Conservation (phyloP, 768 basidiomycete species). For the Cystobasidium tubakii region DNA sequence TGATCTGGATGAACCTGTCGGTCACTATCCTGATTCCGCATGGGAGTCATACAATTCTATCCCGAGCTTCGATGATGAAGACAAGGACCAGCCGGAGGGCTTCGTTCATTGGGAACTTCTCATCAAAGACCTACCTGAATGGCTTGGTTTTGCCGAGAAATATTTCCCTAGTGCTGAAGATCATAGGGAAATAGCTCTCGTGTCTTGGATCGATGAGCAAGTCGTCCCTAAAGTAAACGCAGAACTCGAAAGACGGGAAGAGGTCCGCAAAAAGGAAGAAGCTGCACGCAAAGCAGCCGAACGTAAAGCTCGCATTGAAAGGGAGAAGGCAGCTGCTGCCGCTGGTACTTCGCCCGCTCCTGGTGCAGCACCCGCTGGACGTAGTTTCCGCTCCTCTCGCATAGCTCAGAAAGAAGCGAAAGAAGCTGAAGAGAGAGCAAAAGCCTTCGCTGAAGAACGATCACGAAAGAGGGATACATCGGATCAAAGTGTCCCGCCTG, state of each 20-base stretch:
- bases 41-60: background rate
- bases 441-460: slow-evolving; percentile 18
- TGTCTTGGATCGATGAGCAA: background rate
- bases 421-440: slow-evolving; percentile 3
- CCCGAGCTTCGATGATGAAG: slow-evolving; percentile 23
- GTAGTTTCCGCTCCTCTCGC: background rate
- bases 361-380: background rate
- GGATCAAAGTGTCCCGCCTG: background rate
- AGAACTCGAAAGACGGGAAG: slow-evolving; percentile 10
- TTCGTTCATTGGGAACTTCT: slow-evolving; percentile 25
- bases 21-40: slow-evolving; percentile 18
- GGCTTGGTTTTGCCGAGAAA: slow-evolving; percentile 7
- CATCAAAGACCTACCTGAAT: slow-evolving; percentile 16
- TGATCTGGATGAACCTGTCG: background rate
- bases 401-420: slow-evolving; percentile 17
- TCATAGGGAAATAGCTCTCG: slow-evolving; percentile 11
- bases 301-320: background rate
- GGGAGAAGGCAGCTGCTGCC: background rate
- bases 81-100: slow-evolving; percentile 26
- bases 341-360: background rate
- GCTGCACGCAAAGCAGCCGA: slow-evolving; percentile 5
- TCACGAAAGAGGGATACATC: background rate
- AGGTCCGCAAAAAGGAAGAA: background rate
- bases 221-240: slow-evolving; percentile 19
- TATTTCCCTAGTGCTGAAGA: slow-evolving; percentile 1